Base-by-base conservation (phyloP, 441 rosid genomes). In the Gossypium davidsonii region DNA sequence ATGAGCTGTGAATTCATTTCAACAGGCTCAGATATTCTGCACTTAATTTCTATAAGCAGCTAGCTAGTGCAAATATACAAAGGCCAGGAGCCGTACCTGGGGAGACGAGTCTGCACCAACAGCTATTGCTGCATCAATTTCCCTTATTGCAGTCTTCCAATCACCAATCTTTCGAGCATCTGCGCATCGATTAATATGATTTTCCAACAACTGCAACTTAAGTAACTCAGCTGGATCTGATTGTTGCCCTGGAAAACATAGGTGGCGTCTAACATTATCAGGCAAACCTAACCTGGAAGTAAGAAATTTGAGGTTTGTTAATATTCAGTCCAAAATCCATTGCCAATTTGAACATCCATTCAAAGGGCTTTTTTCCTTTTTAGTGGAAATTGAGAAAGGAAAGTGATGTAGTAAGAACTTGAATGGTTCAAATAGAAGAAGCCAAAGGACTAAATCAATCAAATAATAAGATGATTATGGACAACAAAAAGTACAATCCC, bases 41-140 rank as follows among this genome's bases (percentile, higher is more conserved):
- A 20, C 34, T 52, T n/a, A 21, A 60, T 69, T 31, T 23, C 39
- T 48, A 52, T 69, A 17, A 49, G 70, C n/a, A 49, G 1, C 14
- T 67, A 72, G 42, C 10, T 25, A 72, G 64, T 46, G 10, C 42
- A 64, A 60, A 53, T 49, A 20, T 52, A 31, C 18, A 17, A 53
- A 53, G 59, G 78, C 25, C 6, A n/a, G 26, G 61, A 65, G 49
- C 48, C 66, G 57, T 58, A 89, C 93, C 88, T 83, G 88, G 77
- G 87, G 87, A 78, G 89, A 89, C 11, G 87, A 87, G 67, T 85
- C 89, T 44, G 84, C 89, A 39, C 89, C 91, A 9, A 68, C 70
- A 15, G 85, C 82, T 51, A 87, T 76, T 15, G 91, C 89, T 20
- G 85, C 87, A 82, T 87, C 91, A 52, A 74, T 52, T 83, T 86